These are phyloP conservation scores for Phytophthora hibernalis DNA, from an alignment of 352 stramenopile species.

Conservation along the genomic window DNA sequence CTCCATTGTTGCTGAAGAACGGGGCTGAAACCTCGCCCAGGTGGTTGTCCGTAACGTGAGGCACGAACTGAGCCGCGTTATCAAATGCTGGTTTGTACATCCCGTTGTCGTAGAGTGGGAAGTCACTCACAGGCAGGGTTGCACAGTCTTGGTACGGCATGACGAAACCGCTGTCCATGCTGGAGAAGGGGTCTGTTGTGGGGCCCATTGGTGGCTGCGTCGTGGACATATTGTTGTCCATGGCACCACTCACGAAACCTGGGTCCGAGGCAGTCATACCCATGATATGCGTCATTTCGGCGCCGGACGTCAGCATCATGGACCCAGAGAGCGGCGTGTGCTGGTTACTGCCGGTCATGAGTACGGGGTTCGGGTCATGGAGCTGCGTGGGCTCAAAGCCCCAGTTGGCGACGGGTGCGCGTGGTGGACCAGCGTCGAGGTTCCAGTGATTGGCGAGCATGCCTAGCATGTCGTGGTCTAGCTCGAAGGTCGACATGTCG, in stretches of 20 bases:
- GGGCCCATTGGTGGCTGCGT: conserved; percentile 6
- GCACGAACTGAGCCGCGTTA: conserved; percentile 3
- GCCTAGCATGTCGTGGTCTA: conserved; percentile 43
- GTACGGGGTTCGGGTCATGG: conserved; percentile 8
- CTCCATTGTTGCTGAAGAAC: conserved; percentile 13
- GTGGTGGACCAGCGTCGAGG: conserved; percentile 28
- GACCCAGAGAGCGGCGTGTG: conserved; percentile 13
- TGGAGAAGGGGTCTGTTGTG: conserved; percentile 6
- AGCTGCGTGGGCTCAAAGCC: conserved; percentile 17
- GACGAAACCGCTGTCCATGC: conserved; percentile 20
- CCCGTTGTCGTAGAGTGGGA: conserved; percentile 21
- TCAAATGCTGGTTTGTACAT: conserved; percentile 20
- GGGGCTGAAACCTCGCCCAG: conserved; percentile 9
- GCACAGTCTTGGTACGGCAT: conserved; percentile 33
- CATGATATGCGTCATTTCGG: conserved; percentile 25
- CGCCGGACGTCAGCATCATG: conserved; percentile 9
- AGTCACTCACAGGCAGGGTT: conserved; percentile 22
- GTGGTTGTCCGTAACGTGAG: conserved; percentile 23
- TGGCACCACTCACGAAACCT: conserved; percentile 1
- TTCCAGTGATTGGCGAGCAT: conserved; percentile 44
- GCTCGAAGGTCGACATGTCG: conserved; percentile 25
- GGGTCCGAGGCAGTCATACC: conserved; percentile 12
- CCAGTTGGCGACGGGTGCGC: conserved; percentile 18
- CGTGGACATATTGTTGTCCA: conserved; percentile 12
- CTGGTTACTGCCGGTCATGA: not conserved